Conservation (phyloP, 345 rosid genomes). For the Mercurialis annua region DNA sequence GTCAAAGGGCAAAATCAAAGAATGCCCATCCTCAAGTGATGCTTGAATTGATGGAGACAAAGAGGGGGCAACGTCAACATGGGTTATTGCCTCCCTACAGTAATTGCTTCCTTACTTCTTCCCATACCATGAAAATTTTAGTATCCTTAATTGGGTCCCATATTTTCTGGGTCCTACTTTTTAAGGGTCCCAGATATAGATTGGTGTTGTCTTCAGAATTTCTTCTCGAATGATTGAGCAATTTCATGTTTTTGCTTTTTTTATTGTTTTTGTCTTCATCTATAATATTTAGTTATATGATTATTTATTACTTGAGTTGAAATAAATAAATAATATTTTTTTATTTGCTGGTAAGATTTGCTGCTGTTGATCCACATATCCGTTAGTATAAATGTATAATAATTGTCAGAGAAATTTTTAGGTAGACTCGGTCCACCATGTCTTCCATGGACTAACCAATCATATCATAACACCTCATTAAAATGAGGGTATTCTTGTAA, state of each 20-base stretch:
- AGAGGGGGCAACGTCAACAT: conserved; percentile 42
- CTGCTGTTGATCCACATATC: no score
- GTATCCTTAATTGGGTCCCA: conserved; percentile 25
- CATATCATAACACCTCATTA: no score
- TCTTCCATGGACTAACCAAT: no score
- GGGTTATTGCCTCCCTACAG: conserved; percentile 29
- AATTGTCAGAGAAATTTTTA: no score
- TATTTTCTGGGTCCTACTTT: not conserved
- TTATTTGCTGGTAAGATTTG: no score
- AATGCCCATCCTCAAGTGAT: conserved; percentile 24
- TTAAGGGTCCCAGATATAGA: conserved; percentile 18
- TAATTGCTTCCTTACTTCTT: conserved; percentile 23
- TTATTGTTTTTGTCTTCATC: conserved; percentile 22
- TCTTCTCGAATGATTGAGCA: conserved; percentile 25
- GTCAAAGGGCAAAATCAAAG: not conserved
- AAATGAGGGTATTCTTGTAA: no score
- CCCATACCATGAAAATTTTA: conserved; percentile 34
- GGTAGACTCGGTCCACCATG: no score
- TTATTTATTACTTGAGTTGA: not conserved
- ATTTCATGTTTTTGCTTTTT: conserved; percentile 7
- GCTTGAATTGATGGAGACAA: conserved; percentile 35
- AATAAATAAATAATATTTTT: not conserved
- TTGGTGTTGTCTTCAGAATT: conserved; percentile 25
- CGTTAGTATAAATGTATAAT: no score
- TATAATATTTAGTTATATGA: not conserved